These are phyloP conservation scores for Saturnispora dispora DNA, from an alignment of 805 yeast genomes.

Conservation along the genomic window DNA sequence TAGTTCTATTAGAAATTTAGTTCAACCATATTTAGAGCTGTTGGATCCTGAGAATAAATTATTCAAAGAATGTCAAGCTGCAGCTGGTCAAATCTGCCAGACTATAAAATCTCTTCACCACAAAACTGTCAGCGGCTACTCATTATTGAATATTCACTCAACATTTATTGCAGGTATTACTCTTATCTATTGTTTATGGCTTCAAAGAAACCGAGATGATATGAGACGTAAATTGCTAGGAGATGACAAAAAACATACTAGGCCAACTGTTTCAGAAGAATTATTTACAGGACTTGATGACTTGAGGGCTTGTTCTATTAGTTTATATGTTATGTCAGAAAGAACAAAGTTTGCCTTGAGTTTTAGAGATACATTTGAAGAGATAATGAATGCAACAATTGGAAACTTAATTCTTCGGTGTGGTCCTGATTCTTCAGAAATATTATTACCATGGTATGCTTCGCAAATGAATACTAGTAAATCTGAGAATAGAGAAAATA, in stretches of 20 bases:
- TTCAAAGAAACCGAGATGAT: slow-evolving; percentile 54
- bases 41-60: slow-evolving; percentile 52
- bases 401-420: slow-evolving; percentile 54
- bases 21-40: slow-evolving; percentile 57
- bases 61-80: slow-evolving; percentile 60
- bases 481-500: neutral
- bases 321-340: slow-evolving; percentile 58
- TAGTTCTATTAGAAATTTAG: slow-evolving; percentile 47
- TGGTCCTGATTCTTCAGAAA: slow-evolving; percentile 53
- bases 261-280: slow-evolving; percentile 48
- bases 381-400: slow-evolving; percentile 53
- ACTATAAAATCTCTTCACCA: slow-evolving; percentile 55
- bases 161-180: slow-evolving; percentile 65
- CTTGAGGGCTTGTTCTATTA: slow-evolving; percentile 54
- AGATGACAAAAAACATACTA: slow-evolving; percentile 49
- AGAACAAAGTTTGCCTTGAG: slow-evolving; percentile 52
- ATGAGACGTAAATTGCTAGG: slow-evolving; percentile 45
- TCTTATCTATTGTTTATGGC: slow-evolving; percentile 56
- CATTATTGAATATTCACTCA: slow-evolving; percentile 58
- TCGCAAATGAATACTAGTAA: slow-evolving; percentile 3
- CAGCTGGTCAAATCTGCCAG: slow-evolving; percentile 63
- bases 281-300: slow-evolving; percentile 51
- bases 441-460: slow-evolving; percentile 30
- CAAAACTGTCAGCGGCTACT: slow-evolving; percentile 52
- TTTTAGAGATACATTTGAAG: slow-evolving; percentile 61